Conservation (phyloP, 805 yeast genomes). For the Saccharomycopsis babjevae region DNA sequence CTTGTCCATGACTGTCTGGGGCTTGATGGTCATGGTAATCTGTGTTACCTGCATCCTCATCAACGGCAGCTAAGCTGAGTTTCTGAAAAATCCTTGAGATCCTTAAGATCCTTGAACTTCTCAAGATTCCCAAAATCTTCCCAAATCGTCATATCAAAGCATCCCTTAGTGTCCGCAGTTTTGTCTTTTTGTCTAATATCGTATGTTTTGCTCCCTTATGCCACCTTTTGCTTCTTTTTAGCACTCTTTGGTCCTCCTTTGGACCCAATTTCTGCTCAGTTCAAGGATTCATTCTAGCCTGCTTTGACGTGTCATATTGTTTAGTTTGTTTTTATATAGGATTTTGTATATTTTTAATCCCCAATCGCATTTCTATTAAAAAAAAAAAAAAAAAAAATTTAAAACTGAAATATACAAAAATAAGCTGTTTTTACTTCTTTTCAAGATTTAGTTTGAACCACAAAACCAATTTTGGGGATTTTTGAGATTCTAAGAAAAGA, state of each 20-base stretch:
- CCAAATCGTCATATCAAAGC: too few species aligned
- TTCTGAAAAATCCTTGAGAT: too few species aligned
- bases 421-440: neutral
- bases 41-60: conserved; percentile 39
- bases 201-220: too few species aligned
- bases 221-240: too few species aligned
- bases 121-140: too few species aligned
- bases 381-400: neutral
- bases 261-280: too few species aligned
- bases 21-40: conserved; percentile 57
- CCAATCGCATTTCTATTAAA: neutral
- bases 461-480: neutral
- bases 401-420: neutral
- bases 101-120: too few species aligned
- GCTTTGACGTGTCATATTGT: neutral
- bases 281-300: too few species aligned
- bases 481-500: neutral
- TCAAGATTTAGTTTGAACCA: neutral
- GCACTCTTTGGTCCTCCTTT: too few species aligned
- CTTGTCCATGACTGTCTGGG: conserved; percentile 53
- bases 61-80: neutral
- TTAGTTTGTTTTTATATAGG: neutral
- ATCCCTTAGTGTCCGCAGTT: too few species aligned
- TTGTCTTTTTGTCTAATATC: too few species aligned
- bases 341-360: neutral